phyloP scores from a whole-genome alignment of 495 filamentous ascomycete species.

The Emericellopsis terricola region DNA sequence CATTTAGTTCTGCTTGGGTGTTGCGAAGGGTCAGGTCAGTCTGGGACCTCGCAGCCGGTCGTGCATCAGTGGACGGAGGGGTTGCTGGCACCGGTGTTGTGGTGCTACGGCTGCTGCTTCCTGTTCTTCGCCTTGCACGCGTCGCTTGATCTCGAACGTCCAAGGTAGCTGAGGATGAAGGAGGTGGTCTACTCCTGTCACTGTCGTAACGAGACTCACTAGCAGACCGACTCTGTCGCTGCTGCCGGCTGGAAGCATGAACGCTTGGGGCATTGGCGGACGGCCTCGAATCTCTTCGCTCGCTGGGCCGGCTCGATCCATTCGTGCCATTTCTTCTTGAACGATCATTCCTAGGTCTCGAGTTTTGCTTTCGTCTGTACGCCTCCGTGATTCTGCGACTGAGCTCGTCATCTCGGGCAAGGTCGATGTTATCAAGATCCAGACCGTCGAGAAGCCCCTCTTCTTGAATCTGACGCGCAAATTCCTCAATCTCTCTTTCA shows the following conservation, averaged over 20 bases:
- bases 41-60: conserved; percentile 33
- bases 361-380: conserved; percentile 52
- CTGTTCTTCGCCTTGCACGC: conserved; percentile 20
- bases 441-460: conserved; percentile 75
- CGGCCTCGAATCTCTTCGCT: too few species aligned
- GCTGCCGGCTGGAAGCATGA: too few species aligned
- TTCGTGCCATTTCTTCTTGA: conserved; percentile 24
- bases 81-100: conserved; percentile 16
- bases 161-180: conserved; percentile 21
- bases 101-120: conserved; percentile 22
- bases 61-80: conserved; percentile 19
- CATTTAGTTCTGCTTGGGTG: conserved; percentile 12
- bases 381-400: conserved; percentile 79
- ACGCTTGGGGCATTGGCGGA: too few species aligned
- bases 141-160: conserved; percentile 24
- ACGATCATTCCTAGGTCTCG: conserved; percentile 18
- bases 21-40: conserved; percentile 40
- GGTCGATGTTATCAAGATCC: conserved; percentile 63
- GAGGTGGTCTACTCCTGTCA: conserved; percentile 25
- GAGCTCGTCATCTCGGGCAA: conserved; percentile 64
- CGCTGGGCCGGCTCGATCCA: conserved; percentile 1
- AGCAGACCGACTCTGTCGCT: conserved; percentile 10
- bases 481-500: conserved; percentile 56
- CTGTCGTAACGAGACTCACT: conserved; percentile 11
- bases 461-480: conserved; percentile 72